These are phyloP conservation scores for Microdochium bolleyi DNA, from an alignment of 2,329 filamentous ascomycete species.

Conservation along the genomic window DNA sequence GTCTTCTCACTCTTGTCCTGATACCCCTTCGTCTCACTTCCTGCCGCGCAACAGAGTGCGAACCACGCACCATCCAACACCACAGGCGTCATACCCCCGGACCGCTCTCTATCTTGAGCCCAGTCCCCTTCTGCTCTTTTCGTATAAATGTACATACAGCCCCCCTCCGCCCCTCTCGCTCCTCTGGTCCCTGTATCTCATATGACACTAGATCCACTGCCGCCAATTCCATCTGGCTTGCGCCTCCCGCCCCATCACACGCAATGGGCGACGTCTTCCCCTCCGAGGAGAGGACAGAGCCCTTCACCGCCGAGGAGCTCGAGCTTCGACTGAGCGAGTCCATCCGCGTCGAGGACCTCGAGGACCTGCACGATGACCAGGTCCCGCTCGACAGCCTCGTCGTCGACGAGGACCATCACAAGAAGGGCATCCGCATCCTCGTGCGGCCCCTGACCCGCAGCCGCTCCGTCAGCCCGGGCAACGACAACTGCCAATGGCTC, in stretches of 20 bases:
- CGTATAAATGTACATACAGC: constrained; percentile 4
- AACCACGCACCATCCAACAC: not conserved
- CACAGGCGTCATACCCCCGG: not conserved
- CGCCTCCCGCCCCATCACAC: constrained; percentile 6
- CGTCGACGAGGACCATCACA: constrained; percentile 43
- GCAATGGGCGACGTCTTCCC: constrained; percentile 38
- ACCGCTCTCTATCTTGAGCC: too few relatives aligned
- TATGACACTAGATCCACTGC: not conserved
- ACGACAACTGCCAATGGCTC: constrained; percentile 49
- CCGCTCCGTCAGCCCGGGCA: constrained; percentile 48
- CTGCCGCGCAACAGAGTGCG: too few relatives aligned
- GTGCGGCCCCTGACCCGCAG: constrained; percentile 44
- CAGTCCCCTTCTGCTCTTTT: not conserved
- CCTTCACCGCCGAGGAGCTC: constrained; percentile 49
- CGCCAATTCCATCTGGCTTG: not conserved
- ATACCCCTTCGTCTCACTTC: constrained; percentile 1
- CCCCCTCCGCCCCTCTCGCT: not conserved
- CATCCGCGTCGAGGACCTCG: constrained; percentile 35
- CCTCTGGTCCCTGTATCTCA: not conserved
- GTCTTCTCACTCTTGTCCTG: constrained; percentile 3
- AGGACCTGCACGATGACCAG: constrained; percentile 27
- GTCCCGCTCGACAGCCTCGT: constrained; percentile 47
- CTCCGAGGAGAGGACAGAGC: constrained; percentile 48
- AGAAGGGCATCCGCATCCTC: constrained; percentile 48
- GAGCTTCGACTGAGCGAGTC: constrained; percentile 35